These are phyloP conservation scores for Anthostomella pinea DNA, from an alignment of 2,329 filamentous ascomycete species.

Conservation along the genomic window DNA sequence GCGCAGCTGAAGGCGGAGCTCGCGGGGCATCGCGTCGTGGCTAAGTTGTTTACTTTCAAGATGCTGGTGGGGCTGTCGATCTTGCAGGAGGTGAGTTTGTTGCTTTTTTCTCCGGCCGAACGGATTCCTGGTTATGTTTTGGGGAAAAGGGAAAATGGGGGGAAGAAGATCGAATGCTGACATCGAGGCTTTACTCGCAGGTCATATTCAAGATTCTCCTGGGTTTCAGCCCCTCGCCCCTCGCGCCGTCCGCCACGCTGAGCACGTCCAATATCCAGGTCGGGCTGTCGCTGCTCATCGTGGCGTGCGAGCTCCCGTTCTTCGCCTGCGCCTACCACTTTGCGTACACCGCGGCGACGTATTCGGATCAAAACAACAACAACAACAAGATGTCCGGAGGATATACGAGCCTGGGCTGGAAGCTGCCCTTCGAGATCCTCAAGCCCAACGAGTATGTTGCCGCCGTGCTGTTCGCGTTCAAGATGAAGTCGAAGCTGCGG, in stretches of 20 bases:
- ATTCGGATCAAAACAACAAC: too few relatives aligned
- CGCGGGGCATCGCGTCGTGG: background rate
- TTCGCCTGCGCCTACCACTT: background rate
- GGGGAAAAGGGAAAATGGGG: background rate
- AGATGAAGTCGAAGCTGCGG: too few relatives aligned
- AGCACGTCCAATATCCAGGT: background rate
- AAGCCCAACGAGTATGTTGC: too few relatives aligned
- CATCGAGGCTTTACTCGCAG: too few relatives aligned
- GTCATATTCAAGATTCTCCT: too few relatives aligned
- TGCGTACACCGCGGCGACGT: background rate
- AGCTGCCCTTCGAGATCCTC: too few relatives aligned
- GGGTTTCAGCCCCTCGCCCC: background rate
- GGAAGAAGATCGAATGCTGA: too few relatives aligned
- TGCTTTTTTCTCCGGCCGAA: background rate
- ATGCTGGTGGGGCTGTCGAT: background rate
- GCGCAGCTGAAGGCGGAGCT: background rate
- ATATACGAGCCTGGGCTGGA: too few relatives aligned
- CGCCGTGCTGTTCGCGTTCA: too few relatives aligned
- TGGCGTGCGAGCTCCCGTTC: background rate
- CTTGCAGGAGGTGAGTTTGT: background rate
- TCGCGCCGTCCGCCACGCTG: background rate
- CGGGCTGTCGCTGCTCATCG: background rate
- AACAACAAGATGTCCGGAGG: too few relatives aligned
- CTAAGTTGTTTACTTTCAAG: background rate
- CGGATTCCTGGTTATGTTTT: background rate